phyloP scores from a whole-genome alignment of 441 rosid genomes.

The Rhodomyrtus psidioides region DNA sequence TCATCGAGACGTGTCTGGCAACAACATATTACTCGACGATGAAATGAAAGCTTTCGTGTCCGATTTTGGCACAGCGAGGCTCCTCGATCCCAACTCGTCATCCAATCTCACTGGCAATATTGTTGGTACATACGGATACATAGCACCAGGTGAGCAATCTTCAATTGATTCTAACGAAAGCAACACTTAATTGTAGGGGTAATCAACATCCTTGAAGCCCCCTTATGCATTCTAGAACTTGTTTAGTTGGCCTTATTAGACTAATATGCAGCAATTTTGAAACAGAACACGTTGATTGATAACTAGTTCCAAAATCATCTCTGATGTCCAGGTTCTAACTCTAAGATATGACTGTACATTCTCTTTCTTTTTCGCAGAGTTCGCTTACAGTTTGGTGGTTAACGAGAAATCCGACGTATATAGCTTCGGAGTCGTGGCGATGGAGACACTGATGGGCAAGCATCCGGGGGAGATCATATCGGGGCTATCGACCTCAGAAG shows the following conservation, averaged over 20 bases:
- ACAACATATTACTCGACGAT: background rate
- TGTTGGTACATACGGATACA: background rate
- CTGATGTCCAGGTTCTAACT: background rate
- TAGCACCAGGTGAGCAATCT: background rate
- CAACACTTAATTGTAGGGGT: background rate
- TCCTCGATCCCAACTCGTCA: background rate
- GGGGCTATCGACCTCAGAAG: background rate
- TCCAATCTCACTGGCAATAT: background rate
- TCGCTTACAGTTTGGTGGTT: background rate
- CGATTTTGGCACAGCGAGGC: background rate
- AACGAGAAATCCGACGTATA: background rate
- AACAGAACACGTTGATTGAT: background rate
- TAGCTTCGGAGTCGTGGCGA: background rate
- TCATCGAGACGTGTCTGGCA: background rate
- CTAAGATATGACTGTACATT: background rate
- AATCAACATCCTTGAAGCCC: background rate
- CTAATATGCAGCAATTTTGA: background rate
- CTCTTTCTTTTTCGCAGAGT: background rate
- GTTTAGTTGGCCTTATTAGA: background rate
- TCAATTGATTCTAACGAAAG: too few species aligned
- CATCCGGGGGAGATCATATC: background rate
- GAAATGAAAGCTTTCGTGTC: background rate
- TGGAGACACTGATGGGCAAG: background rate
- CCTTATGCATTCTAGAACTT: background rate
- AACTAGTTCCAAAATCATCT: background rate